Base-by-base conservation (phyloP, 1,139 yeast genomes). In the Meyerozyma guilliermondii region DNA sequence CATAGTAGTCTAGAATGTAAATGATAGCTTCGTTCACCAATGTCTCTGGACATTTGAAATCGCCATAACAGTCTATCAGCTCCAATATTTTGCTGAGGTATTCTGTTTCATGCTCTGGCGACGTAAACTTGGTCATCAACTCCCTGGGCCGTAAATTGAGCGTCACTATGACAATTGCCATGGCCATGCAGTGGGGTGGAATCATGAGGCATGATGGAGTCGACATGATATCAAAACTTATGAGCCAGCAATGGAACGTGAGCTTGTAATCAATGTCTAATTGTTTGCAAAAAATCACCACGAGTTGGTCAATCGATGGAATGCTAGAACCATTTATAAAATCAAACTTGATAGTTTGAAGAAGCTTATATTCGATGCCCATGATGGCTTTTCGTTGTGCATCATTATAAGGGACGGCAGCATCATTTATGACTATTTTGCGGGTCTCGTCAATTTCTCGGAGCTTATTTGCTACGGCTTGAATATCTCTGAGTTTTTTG, bases 181-280 rank as follows among this genome's bases (percentile, higher is more conserved):
- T 60, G 0, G 97, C 94, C 38, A 85, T 79, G 34, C 86, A 76
- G 58, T 89, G 95, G 2, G 91, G 83, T 1, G 98, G 95, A 13
- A 80, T 74, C 56, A 80, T 81, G 33, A 92, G 63, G 14, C 82
- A 77, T 16, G 85, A 71, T 31, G 86, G 87, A 1, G 96, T 81
- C 43, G 82, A 77, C 58, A 83, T 80, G 11, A 84, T 71, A 57
- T 92, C 98, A 51, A 81, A 80, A 13, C 83, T 71, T 4, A 91
- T 71, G 20, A 80, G 63, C 96, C 97, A 92, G 4, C 91, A 81
- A 40, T 80, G 63, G 52, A 75, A 70, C 8, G 81, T 68, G 20
- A 72, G 56, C 22, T 65, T 66, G 49, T 73, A 71, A 38, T 68
- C 71, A 13, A 83, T 51, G 3, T 66, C 63, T 43, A 81, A 64